These are phyloP conservation scores for Kitagawia praeruptora DNA, from an alignment of 129 eudicot species.

Conservation along the genomic window DNA sequence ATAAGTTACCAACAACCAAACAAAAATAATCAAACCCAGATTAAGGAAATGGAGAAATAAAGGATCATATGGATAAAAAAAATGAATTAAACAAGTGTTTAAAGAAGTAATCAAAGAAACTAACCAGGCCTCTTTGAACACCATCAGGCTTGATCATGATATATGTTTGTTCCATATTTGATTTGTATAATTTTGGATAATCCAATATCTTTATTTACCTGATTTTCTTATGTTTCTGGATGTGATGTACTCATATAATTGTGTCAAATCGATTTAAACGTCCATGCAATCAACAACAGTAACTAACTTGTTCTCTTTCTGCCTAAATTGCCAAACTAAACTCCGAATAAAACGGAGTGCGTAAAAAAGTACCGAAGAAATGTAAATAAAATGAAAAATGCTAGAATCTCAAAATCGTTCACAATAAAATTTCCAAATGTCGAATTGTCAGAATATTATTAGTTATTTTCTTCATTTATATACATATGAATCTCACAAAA, in stretches of 20 bases:
- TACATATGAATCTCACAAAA: no score
- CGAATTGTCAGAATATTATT: no score
- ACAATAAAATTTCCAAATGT: no score
- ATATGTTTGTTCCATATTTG: constrained; percentile 54
- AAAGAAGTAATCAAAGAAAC: not conserved
- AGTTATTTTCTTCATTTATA: no score
- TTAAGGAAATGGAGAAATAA: not conserved
- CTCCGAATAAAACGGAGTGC: no score
- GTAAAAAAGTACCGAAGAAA: no score
- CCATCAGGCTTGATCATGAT: constrained; percentile 70
- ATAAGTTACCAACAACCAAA: not conserved
- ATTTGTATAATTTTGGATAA: not conserved
- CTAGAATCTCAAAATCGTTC: no score
- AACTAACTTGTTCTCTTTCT: no score
- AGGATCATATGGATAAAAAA: no score
- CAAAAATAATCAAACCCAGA: not conserved
- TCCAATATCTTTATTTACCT: not conserved
- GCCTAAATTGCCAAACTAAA: no score
- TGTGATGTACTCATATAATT: not conserved
- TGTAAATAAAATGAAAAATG: no score
- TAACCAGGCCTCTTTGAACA: constrained; percentile 54
- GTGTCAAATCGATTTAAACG: not conserved
- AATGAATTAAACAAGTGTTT: not conserved
- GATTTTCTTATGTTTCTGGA: not conserved
- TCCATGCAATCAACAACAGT: no score